Conservation (phyloP, 306 rosid genomes). For the Citrullus mucosospermus region DNA sequence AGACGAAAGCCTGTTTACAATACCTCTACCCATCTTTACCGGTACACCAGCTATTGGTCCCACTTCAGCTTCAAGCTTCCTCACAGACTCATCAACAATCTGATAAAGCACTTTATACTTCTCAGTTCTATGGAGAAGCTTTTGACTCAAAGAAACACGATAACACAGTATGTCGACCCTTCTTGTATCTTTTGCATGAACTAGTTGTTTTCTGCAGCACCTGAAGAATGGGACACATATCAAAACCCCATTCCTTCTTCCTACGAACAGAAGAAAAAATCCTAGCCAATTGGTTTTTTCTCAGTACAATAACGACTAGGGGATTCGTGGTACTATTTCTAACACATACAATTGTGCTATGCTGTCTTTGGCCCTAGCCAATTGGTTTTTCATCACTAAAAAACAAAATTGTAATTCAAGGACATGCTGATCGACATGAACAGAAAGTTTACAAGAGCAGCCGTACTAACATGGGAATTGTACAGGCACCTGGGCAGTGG, state of each 20-base stretch:
- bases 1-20: constrained; percentile 93
- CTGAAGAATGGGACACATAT: constrained; percentile 25
- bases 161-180: constrained; percentile 86
- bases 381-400: not conserved
- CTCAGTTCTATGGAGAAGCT: constrained; percentile 64
- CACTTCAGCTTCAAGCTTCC: constrained; percentile 81
- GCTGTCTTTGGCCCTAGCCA: too few species aligned
- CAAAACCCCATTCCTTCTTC: constrained; percentile 4
- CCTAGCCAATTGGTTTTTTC: not conserved
- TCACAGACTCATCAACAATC: constrained; percentile 57
- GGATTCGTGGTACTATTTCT: too few species aligned
- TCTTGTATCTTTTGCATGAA: constrained; percentile 70
- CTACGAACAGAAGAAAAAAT: not conserved
- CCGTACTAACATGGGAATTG: not conserved
- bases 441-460: not conserved
- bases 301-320: too few species aligned
- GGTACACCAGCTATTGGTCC: constrained; percentile 73
- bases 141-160: constrained; percentile 79
- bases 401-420: not conserved
- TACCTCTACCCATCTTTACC: constrained; percentile 83
- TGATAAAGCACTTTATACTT: constrained; percentile 41
- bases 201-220: constrained; percentile 77
- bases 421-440: not conserved
- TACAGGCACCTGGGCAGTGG: not conserved
- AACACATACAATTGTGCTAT: too few species aligned